Percentiles rank a stretch among this genome's conserved stretches.
Conservation (phyloP, 2,329 filamentous ascomycete genomes). For the Chaetothyriales sp. region DNA sequence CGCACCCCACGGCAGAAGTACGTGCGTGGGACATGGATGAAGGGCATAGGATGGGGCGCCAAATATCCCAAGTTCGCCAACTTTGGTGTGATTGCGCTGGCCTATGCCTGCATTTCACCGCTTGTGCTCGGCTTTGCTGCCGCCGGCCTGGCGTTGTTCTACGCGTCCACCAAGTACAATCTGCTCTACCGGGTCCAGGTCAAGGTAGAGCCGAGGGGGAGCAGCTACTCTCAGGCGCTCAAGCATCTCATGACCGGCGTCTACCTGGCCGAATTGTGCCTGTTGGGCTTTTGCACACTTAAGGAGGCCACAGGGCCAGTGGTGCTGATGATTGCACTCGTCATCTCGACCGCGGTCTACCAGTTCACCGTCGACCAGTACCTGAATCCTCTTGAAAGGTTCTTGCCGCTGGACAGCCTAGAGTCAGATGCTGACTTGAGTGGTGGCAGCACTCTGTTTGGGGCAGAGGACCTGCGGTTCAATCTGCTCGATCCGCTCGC, state of each 20-base stretch:
- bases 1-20: conserved; percentile 63
- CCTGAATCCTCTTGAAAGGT: conserved; percentile 37
- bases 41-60: conserved; percentile 70
- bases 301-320: conserved; percentile 39
- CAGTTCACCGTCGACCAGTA: conserved; percentile 44
- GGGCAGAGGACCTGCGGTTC: neutral
- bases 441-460: conserved; percentile 38
- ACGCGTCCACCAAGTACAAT: conserved; percentile 80
- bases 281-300: conserved; percentile 66
- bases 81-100: conserved; percentile 70
- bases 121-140: conserved; percentile 70
- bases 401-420: conserved; percentile 52
- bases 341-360: conserved; percentile 60
- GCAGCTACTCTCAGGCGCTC: conserved; percentile 73
- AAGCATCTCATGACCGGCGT: conserved; percentile 72
- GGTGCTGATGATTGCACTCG: conserved; percentile 57
- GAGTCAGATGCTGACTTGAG: conserved; percentile 4
- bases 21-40: conserved; percentile 57
- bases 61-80: conserved; percentile 68
- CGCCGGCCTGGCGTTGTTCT: conserved; percentile 63
- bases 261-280: conserved; percentile 68
- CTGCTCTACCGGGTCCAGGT: conserved; percentile 73
- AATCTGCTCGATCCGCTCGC: conserved; percentile 47
- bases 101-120: conserved; percentile 76
- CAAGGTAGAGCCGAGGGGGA: conserved; percentile 68